phyloP scores from a whole-genome alignment of 441 rosid genomes.

The Mallotus repandus region DNA sequence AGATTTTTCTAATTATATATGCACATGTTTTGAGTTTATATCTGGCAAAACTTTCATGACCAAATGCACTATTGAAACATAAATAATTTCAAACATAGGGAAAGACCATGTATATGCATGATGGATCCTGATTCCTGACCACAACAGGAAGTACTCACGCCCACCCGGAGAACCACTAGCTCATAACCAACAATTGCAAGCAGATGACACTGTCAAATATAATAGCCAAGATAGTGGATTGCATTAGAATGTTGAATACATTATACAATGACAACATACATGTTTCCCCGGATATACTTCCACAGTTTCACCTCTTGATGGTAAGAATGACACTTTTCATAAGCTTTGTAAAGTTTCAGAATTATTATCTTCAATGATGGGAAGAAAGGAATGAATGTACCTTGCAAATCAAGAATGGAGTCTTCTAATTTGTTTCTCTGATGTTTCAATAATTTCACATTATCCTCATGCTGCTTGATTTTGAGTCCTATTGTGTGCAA shows the following conservation, averaged over 20 bases:
- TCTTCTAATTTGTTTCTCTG: constrained; percentile 58
- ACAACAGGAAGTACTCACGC: neutral
- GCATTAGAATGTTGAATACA: neutral
- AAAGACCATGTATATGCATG: neutral
- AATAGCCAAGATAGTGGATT: neutral
- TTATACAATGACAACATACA: neutral
- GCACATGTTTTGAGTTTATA: neutral
- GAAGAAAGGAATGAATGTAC: constrained; percentile 28
- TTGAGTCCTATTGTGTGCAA: constrained; percentile 51
- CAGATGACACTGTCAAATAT: neutral
- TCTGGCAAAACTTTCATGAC: neutral
- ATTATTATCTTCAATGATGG: neutral
- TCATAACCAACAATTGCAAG: neutral
- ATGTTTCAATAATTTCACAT: constrained; percentile 43
- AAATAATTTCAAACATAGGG: neutral
- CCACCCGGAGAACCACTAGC: neutral
- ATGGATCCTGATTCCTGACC: neutral
- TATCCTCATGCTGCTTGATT: constrained; percentile 67
- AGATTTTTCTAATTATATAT: neutral
- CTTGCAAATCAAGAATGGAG: constrained; percentile 61
- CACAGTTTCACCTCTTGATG: neutral
- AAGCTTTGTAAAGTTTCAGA: neutral
- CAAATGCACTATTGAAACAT: neutral
- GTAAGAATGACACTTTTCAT: neutral
- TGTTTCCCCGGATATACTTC: neutral